These are phyloP conservation scores for Raddia guianensis DNA, from an alignment of 176 grass and related monocot genomes.

Conservation along the genomic window DNA sequence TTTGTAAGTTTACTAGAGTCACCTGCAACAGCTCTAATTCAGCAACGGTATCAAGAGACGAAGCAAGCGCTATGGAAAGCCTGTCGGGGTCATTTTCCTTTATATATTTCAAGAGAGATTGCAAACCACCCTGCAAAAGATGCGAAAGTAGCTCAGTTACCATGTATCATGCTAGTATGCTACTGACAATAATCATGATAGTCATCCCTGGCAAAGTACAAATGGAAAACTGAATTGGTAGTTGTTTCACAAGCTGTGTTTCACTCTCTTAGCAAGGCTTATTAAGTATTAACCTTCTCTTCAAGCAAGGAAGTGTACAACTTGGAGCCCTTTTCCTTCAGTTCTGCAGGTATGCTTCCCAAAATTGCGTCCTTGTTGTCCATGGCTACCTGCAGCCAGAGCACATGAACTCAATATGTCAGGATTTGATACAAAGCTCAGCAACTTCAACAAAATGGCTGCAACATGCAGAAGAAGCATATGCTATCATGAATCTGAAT, in stretches of 20 bases:
- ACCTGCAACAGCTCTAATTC: conserved; percentile 91
- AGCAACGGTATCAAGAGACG: conserved; percentile 78
- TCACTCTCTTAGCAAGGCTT: not conserved
- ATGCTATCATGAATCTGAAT: not conserved
- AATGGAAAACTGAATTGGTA: not conserved
- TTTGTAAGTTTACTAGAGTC: conserved; percentile 17
- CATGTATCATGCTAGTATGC: not conserved
- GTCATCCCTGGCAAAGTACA: not conserved
- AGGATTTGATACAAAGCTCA: not conserved
- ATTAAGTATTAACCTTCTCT: conserved; percentile 64
- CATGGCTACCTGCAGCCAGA: conserved; percentile 64
- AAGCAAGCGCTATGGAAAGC: conserved; percentile 80
- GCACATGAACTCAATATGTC: conserved; percentile 17
- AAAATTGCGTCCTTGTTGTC: conserved; percentile 84
- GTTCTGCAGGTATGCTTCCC: conserved; percentile 66
- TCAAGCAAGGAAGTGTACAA: conserved; percentile 77
- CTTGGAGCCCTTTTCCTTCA: conserved; percentile 65
- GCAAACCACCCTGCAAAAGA: conserved; percentile 71
- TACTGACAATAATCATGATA: conserved; percentile 1
- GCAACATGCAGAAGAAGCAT: not conserved
- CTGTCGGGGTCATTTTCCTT: conserved; percentile 84
- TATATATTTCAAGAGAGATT: conserved; percentile 71
- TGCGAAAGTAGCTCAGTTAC: conserved; percentile 33
- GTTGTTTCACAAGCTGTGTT: not conserved
- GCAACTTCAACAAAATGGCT: conserved; percentile 13